Base-by-base conservation (phyloP, 148 eudicot species). In the Tetragonia tetragonoides region DNA sequence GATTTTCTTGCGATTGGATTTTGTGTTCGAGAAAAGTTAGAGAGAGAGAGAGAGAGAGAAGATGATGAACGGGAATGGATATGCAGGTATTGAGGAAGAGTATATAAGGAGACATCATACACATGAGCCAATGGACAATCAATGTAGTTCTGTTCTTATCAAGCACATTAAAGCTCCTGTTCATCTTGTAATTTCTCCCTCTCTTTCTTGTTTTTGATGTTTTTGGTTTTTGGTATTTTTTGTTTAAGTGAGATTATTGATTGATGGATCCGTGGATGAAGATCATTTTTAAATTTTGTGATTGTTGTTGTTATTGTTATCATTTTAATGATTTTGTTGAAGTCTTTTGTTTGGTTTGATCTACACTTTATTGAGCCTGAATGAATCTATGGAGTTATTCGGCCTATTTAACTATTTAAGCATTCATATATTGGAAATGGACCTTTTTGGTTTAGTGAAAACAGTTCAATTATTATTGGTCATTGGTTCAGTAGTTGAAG, bases 151-250 rank as follows among this genome's bases (percentile, higher is more conserved):
- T 42, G 74, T 88, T 49, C 90, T 93, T 37, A 84, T 93, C 75
- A 90, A 93, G 84, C 97, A 88, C 81, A 85, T 93, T 75, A 91
- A 86, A 80, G 95, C 97, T 21, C 97, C 97, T 74, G 83, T 93
- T 73, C 92, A 85, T 82, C 87, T 89, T 75, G 97, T 91, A 89
- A 70, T 28, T 7, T 77, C 42, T 37, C 49, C 72, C 6, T 69
- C 56, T 1, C 40, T 3, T 72, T 79, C 23, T 34, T 75, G 57
- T 23, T 53, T 12, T 75, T 23, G 56, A 20, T 66, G 49, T 34
- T 20, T 66, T 51, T 40, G 54, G 10, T 61, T 20, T 17, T 39
- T 40, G 15, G n/a, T n/a, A n/a, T n/a, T n/a, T n/a, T n/a, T n/a
- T 39, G 2, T 8, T 67, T 67, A 51, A 68, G 47, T 62, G n/a